Evolutionary conservation across 495 filamentous ascomycete genomes (phyloP).

Genomic region (Penicillium cinerascens): DNA sequence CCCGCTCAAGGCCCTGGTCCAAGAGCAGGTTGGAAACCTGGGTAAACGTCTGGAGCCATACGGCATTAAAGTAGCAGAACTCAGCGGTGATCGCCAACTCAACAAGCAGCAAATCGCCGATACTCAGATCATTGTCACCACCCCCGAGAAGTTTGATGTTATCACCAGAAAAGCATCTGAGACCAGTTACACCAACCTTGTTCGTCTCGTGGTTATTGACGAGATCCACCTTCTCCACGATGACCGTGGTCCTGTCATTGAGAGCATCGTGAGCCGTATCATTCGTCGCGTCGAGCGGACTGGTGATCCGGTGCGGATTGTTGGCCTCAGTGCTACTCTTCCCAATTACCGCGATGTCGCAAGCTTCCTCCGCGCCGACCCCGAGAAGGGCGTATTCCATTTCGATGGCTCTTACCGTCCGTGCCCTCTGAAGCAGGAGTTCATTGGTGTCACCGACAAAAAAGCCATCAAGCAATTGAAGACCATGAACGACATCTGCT

Average conservation of each 20-base stretch:
- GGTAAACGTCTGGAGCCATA: slow-evolving; percentile 86
- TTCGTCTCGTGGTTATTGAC: slow-evolving; percentile 92
- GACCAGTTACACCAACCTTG: slow-evolving; percentile 92
- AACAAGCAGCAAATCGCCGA: slow-evolving; percentile 98
- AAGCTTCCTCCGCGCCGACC: slow-evolving; percentile 90
- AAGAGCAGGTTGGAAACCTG: slow-evolving; percentile 97
- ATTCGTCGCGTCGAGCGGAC: slow-evolving; percentile 92
- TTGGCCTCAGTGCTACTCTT: slow-evolving; percentile 91
- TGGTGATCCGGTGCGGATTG: slow-evolving; percentile 81
- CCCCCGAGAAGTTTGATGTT: slow-evolving; percentile 98
- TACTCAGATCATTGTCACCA: slow-evolving; percentile 97
- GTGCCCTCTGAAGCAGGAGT: slow-evolving; percentile 92
- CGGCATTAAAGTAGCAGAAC: slow-evolving; percentile 85
- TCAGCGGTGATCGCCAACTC: slow-evolving; percentile 96
- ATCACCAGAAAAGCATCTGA: slow-evolving; percentile 98
- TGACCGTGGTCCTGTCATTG: slow-evolving; percentile 92
- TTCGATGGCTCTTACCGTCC: slow-evolving; percentile 94
- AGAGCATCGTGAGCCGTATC: slow-evolving; percentile 93
- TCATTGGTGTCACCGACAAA: slow-evolving; percentile 95
- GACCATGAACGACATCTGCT: slow-evolving; percentile 98
- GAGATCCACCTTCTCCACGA: slow-evolving; percentile 98
- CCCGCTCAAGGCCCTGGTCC: slow-evolving; percentile 92
- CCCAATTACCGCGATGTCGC: slow-evolving; percentile 97
- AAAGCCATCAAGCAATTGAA: slow-evolving; percentile 99
- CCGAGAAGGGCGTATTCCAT: slow-evolving; percentile 82